A percentile compares a stretch with the other conserved stretches of the same genome.
phyloP scores from a whole-genome alignment of 2,329 filamentous ascomycete species.

The Macrophomina tecta region DNA sequence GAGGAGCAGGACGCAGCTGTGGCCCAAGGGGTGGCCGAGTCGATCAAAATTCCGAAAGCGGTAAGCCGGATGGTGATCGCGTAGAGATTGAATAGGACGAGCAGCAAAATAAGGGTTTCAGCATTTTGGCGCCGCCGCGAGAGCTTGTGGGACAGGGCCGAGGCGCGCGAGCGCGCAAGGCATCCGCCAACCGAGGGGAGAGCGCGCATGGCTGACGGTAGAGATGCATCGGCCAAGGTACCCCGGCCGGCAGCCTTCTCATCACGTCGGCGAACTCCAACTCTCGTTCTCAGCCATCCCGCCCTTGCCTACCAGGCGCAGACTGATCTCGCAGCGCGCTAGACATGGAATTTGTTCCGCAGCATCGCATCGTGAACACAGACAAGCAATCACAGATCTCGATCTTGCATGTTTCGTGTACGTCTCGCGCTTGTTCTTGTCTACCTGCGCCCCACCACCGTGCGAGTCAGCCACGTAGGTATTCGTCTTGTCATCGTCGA shows the following conservation, averaged over 20 bases:
- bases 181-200: background rate
- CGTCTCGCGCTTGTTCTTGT: background rate
- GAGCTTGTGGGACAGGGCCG: background rate
- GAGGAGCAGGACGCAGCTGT: background rate
- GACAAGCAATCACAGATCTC: background rate
- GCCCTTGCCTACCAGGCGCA: background rate
- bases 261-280: too few species aligned
- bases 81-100: background rate
- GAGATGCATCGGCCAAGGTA: background rate
- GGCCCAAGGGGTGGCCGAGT: background rate
- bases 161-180: background rate
- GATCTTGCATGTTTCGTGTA: conserved; percentile 13
- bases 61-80: conserved; percentile 22
- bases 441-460: conserved; percentile 1
- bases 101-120: conserved; percentile 18
- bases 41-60: conserved; percentile 26
- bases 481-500: background rate
- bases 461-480: conserved; percentile 1
- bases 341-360: conserved; percentile 1
- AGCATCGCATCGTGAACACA: background rate
- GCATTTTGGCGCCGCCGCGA: background rate
- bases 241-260: too few species aligned
- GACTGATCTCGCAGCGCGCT: background rate
- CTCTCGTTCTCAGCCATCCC: background rate
- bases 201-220: background rate